Percentiles rank a stretch among this genome's conserved stretches.
These are phyloP conservation scores for Trichocladium antarcticum DNA, from an alignment of 495 filamentous ascomycete genomes.

Conservation along the genomic window DNA sequence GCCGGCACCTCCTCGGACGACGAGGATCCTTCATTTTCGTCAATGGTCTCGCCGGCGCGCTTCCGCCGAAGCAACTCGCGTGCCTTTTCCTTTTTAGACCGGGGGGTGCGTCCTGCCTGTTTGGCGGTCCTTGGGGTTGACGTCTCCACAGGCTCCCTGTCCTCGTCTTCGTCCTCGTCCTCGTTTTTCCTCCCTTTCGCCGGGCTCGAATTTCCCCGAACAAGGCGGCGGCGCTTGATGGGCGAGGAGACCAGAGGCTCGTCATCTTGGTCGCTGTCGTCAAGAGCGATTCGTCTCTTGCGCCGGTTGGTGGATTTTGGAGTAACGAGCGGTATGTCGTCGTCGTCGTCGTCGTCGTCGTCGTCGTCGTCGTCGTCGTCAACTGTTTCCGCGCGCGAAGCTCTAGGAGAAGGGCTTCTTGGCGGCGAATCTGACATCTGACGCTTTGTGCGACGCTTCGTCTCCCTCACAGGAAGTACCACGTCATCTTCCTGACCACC, in stretches of 20 bases:
- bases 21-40: slow-evolving; percentile 25
- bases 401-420: neutral
- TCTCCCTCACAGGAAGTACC: neutral
- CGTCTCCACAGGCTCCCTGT: neutral
- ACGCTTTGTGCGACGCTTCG: neutral
- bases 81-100: slow-evolving; percentile 22
- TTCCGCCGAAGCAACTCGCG: slow-evolving; percentile 21
- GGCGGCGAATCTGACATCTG: neutral
- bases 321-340: slow-evolving; percentile 12
- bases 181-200: neutral
- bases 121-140: neutral
- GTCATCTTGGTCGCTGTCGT: slow-evolving; percentile 8
- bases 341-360: slow-evolving; percentile 5
- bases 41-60: slow-evolving; percentile 46
- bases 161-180: slow-evolving; percentile 4
- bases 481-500: neutral
- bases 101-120: slow-evolving; percentile 4
- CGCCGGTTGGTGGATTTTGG: neutral
- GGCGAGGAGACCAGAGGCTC: slow-evolving; percentile 2
- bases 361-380: neutral
- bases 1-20: slow-evolving; percentile 24
- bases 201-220: neutral
- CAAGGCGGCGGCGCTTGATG: slow-evolving; percentile 9
- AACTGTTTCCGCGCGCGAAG: neutral
- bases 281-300: slow-evolving; percentile 1